Evolutionary conservation across 2,329 filamentous ascomycete genomes (phyloP).

Genomic region (Aschersonia sp.): DNA sequence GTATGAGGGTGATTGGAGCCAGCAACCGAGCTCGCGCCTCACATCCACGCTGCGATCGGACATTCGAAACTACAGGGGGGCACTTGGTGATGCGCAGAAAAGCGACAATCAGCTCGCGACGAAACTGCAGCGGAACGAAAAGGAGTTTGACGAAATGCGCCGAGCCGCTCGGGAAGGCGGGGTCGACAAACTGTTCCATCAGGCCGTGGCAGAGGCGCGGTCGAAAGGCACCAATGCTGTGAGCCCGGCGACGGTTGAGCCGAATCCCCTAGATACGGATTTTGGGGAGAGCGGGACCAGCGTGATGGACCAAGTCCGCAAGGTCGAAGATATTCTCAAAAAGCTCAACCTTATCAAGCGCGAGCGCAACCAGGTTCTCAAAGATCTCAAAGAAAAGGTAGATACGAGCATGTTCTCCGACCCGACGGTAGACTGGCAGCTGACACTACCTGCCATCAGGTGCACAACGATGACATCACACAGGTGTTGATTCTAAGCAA

Average conservation of each 20-base stretch:
- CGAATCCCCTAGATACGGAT: slow-evolving; percentile 79
- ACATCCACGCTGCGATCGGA: slow-evolving; percentile 80
- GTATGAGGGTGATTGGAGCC: slow-evolving; percentile 90
- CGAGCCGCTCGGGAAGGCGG: slow-evolving; percentile 75
- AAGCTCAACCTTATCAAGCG: slow-evolving; percentile 86
- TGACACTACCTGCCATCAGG: slow-evolving; percentile 34
- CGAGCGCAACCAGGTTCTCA: slow-evolving; percentile 80
- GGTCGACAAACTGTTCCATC: slow-evolving; percentile 77
- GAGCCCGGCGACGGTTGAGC: slow-evolving; percentile 50
- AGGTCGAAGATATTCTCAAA: slow-evolving; percentile 79
- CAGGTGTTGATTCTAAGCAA: slow-evolving; percentile 96
- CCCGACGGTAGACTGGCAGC: not conserved
- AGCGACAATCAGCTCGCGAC: slow-evolving; percentile 75
- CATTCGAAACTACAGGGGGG: slow-evolving; percentile 74
- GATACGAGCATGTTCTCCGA: too few relatives aligned
- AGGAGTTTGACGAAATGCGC: slow-evolving; percentile 90
- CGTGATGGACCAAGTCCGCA: slow-evolving; percentile 77
- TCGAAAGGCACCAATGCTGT: slow-evolving; percentile 44
- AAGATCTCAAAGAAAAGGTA: slow-evolving; percentile 96
- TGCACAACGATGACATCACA: slow-evolving; percentile 92
- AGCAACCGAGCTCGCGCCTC: slow-evolving; percentile 82
- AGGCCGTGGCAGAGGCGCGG: slow-evolving; percentile 67
- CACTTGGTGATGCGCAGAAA: slow-evolving; percentile 73
- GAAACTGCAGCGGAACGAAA: slow-evolving; percentile 74
- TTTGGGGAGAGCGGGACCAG: slow-evolving; percentile 69